A percentile compares a stretch with the other conserved stretches of the same genome.
These are phyloP conservation scores for Neoascochyta sp. DNA, from an alignment of 2,329 filamentous ascomycete genomes.

Conservation along the genomic window DNA sequence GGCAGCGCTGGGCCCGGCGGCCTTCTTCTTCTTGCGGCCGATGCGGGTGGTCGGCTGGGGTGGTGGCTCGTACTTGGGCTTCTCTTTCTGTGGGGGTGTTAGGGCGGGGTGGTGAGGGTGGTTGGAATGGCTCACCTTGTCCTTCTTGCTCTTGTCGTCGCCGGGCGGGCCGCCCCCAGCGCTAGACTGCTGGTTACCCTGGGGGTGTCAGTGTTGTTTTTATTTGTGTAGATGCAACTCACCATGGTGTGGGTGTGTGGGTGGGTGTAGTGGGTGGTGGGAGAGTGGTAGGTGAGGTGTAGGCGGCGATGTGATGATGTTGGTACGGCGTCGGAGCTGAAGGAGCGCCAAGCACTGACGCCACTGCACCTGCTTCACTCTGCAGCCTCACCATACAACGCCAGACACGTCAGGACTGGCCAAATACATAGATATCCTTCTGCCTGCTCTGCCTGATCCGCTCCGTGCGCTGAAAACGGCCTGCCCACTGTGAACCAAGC, in stretches of 20 bases:
- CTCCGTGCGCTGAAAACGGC: slow-evolving; percentile 15
- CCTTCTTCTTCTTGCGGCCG: slow-evolving; percentile 98
- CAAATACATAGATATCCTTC: background rate
- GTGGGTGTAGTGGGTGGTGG: background rate
- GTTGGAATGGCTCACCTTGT: slow-evolving; percentile 40
- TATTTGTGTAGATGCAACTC: background rate
- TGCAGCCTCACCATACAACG: slow-evolving; percentile 24
- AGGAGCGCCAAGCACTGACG: slow-evolving; percentile 15
- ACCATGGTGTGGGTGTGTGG: background rate
- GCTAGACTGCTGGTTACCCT: slow-evolving; percentile 85
- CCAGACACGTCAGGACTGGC: slow-evolving; percentile 39
- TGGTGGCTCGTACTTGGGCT: slow-evolving; percentile 99
- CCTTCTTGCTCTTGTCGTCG: slow-evolving; percentile 92
- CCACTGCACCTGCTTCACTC: slow-evolving; percentile 22
- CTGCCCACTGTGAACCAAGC: no score
- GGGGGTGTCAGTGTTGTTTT: slow-evolving; percentile 34
- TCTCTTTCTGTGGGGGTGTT: slow-evolving; percentile 72
- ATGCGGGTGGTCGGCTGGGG: slow-evolving; percentile 95
- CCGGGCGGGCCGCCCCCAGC: slow-evolving; percentile 67
- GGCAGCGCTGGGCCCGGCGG: slow-evolving; percentile 85
- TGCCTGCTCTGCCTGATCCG: slow-evolving; percentile 10
- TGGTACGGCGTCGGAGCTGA: slow-evolving; percentile 25
- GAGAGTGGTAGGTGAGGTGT: background rate
- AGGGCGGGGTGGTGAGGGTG: slow-evolving; percentile 6
- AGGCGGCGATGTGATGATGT: slow-evolving; percentile 21